Evolutionary conservation across 148 eudicot species (phyloP), one percentile per base, ranked within the genome.

Genomic region (Diospyros kaki): DNA sequence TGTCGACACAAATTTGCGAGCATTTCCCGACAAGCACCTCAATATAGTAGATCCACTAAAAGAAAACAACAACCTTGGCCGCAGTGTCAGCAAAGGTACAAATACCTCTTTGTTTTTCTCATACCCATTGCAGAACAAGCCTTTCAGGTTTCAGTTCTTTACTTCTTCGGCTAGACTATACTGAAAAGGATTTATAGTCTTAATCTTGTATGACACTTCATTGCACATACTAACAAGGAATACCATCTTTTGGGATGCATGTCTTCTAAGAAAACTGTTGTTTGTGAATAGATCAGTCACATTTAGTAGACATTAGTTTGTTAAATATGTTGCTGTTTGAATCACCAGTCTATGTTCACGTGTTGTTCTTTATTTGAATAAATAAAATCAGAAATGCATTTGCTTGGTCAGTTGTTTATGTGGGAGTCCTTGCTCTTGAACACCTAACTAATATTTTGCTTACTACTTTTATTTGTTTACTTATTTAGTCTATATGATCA

Each of bases 11-110:
- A 82, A 73, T 79, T 81, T 79, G 39, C 81, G 84, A 71, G 79
- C 77, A 45, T 89, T 92, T 80, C 65, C 64, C 43, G 78, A 50
- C 64, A 95, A 92, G 84, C 85, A 89, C 84, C 94, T 95, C 56
- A 95, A 95, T 76, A 95, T 95, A 78, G 86, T 95, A 46, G 98
- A 95, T 83, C 98, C 98, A 4, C 86, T 95, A 7, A 92, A 87
- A 79, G 93, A 87, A 66, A 87, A 77, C 66, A 95, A 94, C 84
- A 95, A 95, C 87, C 96, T 95, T 66, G 98, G 98, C 53, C 94
- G 97, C 46, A 92, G 98, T 72, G 93, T 95, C 62, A 95, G 94
- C 83, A 86, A 87, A 95, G 98, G 98, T 95, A 84, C 38, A 65
- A 18, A 68, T 43, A 38, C 14, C 28, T 74, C 70, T 71, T 51